A percentile compares a stretch with the other conserved stretches of the same genome.
These are phyloP conservation scores for Parastagonospora nodorum DNA, from an alignment of 2,329 filamentous ascomycete genomes.

Conservation along the genomic window DNA sequence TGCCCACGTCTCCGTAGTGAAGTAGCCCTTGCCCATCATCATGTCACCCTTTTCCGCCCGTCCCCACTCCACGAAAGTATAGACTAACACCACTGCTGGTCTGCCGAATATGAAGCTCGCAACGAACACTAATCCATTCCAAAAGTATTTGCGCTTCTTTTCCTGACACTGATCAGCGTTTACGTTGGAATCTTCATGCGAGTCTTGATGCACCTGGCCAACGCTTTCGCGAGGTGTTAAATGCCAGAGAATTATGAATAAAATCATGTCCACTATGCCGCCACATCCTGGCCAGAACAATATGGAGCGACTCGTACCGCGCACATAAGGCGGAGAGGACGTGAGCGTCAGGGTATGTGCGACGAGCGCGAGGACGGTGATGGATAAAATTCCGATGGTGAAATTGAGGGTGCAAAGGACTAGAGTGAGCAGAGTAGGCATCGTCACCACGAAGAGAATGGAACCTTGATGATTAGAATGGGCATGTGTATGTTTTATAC, in stretches of 20 bases:
- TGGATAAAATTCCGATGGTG: no score
- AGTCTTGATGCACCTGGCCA: background rate
- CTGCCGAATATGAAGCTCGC: constrained; percentile 11
- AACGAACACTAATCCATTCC: constrained; percentile 13
- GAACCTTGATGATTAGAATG: no score
- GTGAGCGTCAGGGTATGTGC: no score
- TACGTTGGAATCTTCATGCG: background rate
- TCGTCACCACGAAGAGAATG: no score
- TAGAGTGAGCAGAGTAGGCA: no score
- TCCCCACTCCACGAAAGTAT: constrained; percentile 5
- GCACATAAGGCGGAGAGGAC: background rate
- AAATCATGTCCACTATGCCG: constrained; percentile 13
- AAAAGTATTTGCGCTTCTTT: background rate
- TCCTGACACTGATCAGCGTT: background rate
- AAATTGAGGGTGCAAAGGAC: no score
- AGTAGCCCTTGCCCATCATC: background rate
- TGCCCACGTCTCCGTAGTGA: constrained; percentile 13
- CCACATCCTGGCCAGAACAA: constrained; percentile 20
- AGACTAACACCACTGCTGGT: constrained; percentile 14
- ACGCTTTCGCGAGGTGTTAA: background rate
- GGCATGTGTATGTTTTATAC: no score
- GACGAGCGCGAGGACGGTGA: no score
- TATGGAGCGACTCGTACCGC: constrained; percentile 5
- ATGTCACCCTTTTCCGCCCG: background rate
- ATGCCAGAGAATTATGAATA: constrained; percentile 10